Base-by-base conservation (phyloP, 2,329 filamentous ascomycete genomes). In the Byssochlamys sp. region DNA sequence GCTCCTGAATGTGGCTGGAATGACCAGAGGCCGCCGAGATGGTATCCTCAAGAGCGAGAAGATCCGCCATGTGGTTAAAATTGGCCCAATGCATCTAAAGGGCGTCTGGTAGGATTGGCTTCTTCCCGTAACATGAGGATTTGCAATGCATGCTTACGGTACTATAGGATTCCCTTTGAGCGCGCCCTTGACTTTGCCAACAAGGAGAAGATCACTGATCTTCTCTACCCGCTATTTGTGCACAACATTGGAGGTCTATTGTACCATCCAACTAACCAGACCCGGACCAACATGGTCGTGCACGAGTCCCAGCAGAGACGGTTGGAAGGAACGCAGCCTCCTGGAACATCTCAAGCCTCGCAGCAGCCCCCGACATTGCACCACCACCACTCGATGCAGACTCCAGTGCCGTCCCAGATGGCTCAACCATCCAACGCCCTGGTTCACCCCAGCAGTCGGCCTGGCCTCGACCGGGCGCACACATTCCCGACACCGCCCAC, bases 11-110 rank as follows among this genome's bases (percentile, higher is more conserved):
- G 94, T 99, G 55, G 94, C 94, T 54, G 92, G 94, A 11, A 99
- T 99, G 94, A 99, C 94, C 12, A 84, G 94, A 72, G 94, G 94
- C 57, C 87, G 94, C 63, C 84, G 94, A 68, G 94, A 99, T 69
- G 94, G 94, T 53, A 97, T 99, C 64, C 76, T 99, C 58, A 99
- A 99, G 78, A 96, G 92, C 72, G 94, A 97, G 75, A 99, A 97
- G 76, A 85, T 91, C 58, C 86, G 94, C 65, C 91, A 96, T 73
- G 94, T 97, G 11, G 94, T 97, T 60, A 99, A 99, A 77, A 97
- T 99, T 71, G 94, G 94, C 0, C 94, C 94, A 3, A 99, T 99
- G 94, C 94, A 97, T 71, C 78, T 99, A 51, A 99, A 99, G 78
- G 94, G 94, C 69, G 91, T 96, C 64, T 96, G 91, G 91, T 95